phyloP scores from a whole-genome alignment of 2,329 filamentous ascomycete genomes.

The Acarospora socialis region DNA sequence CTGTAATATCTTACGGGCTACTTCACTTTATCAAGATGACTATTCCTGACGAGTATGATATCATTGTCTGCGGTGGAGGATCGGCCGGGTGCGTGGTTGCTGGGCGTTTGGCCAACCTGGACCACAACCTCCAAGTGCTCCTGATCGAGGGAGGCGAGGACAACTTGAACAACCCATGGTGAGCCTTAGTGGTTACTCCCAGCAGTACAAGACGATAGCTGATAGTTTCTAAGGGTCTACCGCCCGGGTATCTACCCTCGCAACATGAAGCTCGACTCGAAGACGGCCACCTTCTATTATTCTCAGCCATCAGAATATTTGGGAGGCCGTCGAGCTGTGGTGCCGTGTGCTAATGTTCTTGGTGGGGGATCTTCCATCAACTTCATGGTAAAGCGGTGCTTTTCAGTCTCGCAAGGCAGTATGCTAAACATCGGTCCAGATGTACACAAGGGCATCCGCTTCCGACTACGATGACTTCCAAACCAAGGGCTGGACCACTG shows the following conservation, averaged over 20 bases:
- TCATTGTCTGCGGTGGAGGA: conserved; percentile 56
- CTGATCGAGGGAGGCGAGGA: conserved; percentile 58
- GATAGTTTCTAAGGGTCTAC: conserved; percentile 42
- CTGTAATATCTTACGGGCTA: no score
- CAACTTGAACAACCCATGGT: conserved; percentile 63
- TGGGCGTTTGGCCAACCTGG: conserved; percentile 54
- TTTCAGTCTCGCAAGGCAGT: conserved; percentile 1
- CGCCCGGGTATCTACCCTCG: conserved; percentile 62
- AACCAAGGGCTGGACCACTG: conserved; percentile 63
- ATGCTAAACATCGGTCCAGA: conserved; percentile 27
- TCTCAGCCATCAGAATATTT: conserved; percentile 61
- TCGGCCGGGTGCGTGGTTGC: conserved; percentile 31
- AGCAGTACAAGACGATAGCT: not conserved
- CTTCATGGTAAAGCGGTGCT: conserved; percentile 41
- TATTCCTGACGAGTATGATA: conserved; percentile 65
- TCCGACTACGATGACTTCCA: conserved; percentile 70
- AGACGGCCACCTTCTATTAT: conserved; percentile 70
- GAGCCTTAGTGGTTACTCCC: conserved; percentile 2
- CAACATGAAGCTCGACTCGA: conserved; percentile 69
- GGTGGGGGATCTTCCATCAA: conserved; percentile 64
- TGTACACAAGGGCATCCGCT: conserved; percentile 58
- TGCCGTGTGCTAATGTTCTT: conserved; percentile 60
- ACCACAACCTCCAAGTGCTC: conserved; percentile 57
- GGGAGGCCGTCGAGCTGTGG: conserved; percentile 54
- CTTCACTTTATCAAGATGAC: conserved; percentile 41